A percentile compares a stretch with the other conserved stretches of the same genome.
Evolutionary conservation across 2,329 filamentous ascomycete species (phyloP).

Genomic region (Diaporthe vexans): DNA sequence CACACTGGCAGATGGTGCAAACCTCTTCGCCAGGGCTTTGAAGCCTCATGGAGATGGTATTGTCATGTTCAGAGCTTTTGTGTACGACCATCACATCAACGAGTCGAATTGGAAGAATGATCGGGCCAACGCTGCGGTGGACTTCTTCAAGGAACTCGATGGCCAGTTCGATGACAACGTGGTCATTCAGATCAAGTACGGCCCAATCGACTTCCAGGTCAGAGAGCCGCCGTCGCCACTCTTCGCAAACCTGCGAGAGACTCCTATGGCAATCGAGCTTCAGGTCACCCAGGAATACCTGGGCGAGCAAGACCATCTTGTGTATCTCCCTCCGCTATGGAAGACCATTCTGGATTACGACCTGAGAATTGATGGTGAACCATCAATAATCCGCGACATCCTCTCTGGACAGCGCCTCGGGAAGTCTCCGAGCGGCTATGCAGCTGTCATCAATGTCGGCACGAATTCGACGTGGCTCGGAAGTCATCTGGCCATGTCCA

Average conservation of each 20-base stretch:
- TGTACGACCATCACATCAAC: conserved; percentile 72
- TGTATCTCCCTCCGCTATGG: conserved; percentile 79
- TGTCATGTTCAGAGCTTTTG: conserved; percentile 80
- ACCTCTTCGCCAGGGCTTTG: conserved; percentile 74
- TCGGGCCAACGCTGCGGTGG: conserved; percentile 77
- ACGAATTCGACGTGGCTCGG: conserved; percentile 77
- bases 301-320: conserved; percentile 77
- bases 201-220: conserved; percentile 81
- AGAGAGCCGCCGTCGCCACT: conserved; percentile 76
- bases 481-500: conserved; percentile 78
- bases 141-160: conserved; percentile 76
- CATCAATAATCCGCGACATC: conserved; percentile 71
- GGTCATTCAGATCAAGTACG: conserved; percentile 80
- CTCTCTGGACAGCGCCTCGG: conserved; percentile 72
- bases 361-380: conserved; percentile 69
- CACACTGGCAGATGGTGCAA: conserved; percentile 76
- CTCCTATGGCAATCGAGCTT: conserved; percentile 71
- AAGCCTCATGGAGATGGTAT: conserved; percentile 69
- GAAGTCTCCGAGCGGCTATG: conserved; percentile 70
- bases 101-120: conserved; percentile 75
- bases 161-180: conserved; percentile 78
- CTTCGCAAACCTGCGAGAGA: conserved; percentile 65
- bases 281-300: conserved; percentile 79
- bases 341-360: conserved; percentile 78
- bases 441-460: conserved; percentile 77